Conservation (phyloP, 495 filamentous ascomycete species). For the Lophium mytilinum region DNA sequence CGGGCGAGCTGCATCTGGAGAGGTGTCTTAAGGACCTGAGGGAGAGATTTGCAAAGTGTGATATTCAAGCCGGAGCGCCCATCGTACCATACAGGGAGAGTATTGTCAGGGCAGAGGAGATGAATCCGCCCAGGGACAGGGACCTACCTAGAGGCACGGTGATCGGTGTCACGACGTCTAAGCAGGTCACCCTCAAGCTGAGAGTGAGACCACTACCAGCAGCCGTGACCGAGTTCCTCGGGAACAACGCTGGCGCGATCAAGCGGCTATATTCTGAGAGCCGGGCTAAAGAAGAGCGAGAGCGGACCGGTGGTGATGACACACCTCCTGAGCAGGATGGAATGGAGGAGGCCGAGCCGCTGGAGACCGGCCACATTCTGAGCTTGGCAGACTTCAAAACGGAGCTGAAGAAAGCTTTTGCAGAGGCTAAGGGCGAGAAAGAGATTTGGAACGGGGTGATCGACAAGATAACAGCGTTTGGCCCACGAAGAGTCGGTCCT, state of each 20-base stretch:
- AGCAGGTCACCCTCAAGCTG: conserved; percentile 71
- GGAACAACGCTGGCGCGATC: conserved; percentile 68
- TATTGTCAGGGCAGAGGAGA: conserved; percentile 77
- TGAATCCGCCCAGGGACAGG: conserved; percentile 79
- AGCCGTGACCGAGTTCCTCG: conserved; percentile 74
- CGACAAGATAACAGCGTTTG: conserved; percentile 81
- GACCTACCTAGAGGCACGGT: conserved; percentile 83
- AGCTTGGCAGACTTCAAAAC: conserved; percentile 67
- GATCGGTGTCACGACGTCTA: conserved; percentile 65
- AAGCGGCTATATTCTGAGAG: conserved; percentile 69
- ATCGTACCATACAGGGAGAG: conserved; percentile 96
- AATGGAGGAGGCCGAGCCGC: conserved; percentile 38
- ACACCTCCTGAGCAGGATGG: conserved; percentile 17
- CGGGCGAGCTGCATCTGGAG: conserved; percentile 90
- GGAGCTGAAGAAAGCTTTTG: conserved; percentile 59
- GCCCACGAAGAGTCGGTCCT: conserved; percentile 73
- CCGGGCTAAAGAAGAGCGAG: conserved; percentile 39
- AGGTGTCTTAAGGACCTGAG: conserved; percentile 88
- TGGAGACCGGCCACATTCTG: conserved; percentile 47
- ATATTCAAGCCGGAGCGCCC: conserved; percentile 87
- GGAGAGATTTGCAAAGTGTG: conserved; percentile 88
- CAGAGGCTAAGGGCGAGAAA: conserved; percentile 53
- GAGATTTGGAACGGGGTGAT: conserved; percentile 72
- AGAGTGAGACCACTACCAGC: conserved; percentile 72
- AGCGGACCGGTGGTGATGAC: conserved; percentile 16